Evolutionary conservation across 1,284 basidiomycete species (phyloP).

Genomic region (Sphaerobolus stellatus): DNA sequence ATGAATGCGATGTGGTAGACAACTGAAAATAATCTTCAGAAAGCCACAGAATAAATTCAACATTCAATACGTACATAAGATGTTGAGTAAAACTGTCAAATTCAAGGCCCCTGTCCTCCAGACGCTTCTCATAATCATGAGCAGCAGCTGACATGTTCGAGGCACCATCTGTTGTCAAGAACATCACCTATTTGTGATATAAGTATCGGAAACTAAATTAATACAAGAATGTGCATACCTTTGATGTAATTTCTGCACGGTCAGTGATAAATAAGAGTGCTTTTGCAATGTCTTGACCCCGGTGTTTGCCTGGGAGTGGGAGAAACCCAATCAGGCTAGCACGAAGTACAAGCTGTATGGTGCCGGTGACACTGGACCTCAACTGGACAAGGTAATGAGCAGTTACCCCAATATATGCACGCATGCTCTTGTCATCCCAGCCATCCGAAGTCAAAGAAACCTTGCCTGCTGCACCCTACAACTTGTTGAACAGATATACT

Average conservation of each 20-base stretch:
- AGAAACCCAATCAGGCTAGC: slow-evolving; percentile 33
- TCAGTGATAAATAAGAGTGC: slow-evolving; percentile 31
- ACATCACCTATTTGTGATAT: neutral
- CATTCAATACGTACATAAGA: neutral
- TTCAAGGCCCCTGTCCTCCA: neutral
- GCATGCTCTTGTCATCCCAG: slow-evolving; percentile 33
- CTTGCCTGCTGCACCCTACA: slow-evolving; percentile 29
- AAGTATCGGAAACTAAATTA: neutral
- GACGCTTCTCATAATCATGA: slow-evolving; percentile 1
- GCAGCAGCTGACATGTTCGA: slow-evolving; percentile 1
- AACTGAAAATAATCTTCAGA: neutral
- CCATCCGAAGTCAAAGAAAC: slow-evolving; percentile 35
- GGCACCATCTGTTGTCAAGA: slow-evolving; percentile 5
- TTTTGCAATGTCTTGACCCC: slow-evolving; percentile 30
- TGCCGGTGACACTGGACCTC: slow-evolving; percentile 15
- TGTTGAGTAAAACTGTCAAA: neutral
- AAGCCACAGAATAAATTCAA: neutral
- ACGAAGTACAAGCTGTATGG: slow-evolving; percentile 16
- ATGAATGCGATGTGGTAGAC: neutral
- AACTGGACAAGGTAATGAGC: slow-evolving; percentile 31
- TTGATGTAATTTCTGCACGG: slow-evolving; percentile 8
- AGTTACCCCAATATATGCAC: slow-evolving; percentile 36
- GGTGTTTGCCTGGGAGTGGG: slow-evolving; percentile 30
- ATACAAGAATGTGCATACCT: slow-evolving; percentile 6
- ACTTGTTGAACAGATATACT: slow-evolving; percentile 2